Evolutionary conservation across 2,329 filamentous ascomycete species (phyloP).

Genomic region (Exophiala alcalophila): DNA sequence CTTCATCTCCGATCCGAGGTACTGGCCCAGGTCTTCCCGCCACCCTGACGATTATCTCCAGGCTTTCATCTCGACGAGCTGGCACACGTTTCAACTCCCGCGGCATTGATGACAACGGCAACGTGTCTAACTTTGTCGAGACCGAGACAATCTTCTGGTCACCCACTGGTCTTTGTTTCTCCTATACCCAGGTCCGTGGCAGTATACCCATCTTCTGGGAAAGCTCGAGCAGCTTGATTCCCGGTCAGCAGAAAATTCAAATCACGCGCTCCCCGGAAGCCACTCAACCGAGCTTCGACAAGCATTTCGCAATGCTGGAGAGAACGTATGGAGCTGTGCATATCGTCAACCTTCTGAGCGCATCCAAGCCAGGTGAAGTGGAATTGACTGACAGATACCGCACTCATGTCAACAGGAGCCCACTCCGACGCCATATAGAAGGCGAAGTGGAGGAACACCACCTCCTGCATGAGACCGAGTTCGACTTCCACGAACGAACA

Average conservation of each 20-base stretch:
- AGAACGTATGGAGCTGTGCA: constrained; percentile 86
- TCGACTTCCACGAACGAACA: constrained; percentile 95
- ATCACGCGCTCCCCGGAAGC: constrained; percentile 86
- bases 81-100: constrained; percentile 96
- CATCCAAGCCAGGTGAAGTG: constrained; percentile 78
- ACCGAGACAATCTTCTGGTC: constrained; percentile 91
- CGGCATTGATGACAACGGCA: constrained; percentile 94
- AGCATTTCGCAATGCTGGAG: constrained; percentile 86
- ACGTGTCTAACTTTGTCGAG: constrained; percentile 98
- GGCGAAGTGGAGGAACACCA: constrained; percentile 61
- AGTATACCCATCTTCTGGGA: constrained; percentile 98
- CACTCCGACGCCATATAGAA: constrained; percentile 58
- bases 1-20: constrained; percentile 64
- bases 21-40: constrained; percentile 71
- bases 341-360: constrained; percentile 90
- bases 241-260: constrained; percentile 90
- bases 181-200: constrained; percentile 87
- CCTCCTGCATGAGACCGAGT: constrained; percentile 77
- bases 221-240: constrained; percentile 80
- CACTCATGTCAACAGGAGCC: constrained; percentile 70
- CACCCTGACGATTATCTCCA: constrained; percentile 82
- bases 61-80: constrained; percentile 83
- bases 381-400: constrained; percentile 79
- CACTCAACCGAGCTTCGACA: constrained; percentile 90
- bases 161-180: constrained; percentile 74